A percentile compares a stretch with the other conserved stretches of the same genome.
Evolutionary conservation across 352 stramenopile species (phyloP).

Genomic region (Globisporangium irregulare): DNA sequence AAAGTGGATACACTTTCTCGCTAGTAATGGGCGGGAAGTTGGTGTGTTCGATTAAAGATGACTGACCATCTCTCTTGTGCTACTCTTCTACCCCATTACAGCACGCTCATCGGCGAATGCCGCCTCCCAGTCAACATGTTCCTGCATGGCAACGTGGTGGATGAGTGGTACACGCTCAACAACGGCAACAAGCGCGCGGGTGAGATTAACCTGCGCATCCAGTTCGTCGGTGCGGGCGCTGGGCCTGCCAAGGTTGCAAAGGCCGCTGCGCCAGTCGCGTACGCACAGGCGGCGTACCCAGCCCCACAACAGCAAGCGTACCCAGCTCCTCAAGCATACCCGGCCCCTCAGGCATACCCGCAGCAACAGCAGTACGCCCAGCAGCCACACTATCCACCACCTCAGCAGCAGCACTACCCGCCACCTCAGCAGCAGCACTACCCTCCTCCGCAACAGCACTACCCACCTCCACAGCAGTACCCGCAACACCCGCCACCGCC

Average conservation of each 20-base stretch:
- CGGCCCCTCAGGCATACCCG: background rate
- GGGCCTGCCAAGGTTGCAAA: background rate
- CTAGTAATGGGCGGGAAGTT: background rate
- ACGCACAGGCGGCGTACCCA: conserved; percentile 12
- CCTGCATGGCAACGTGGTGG: conserved; percentile 51
- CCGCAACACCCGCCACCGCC: background rate
- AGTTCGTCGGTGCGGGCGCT: conserved; percentile 32
- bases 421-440: conserved; percentile 21
- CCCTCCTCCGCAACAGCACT: conserved; percentile 25
- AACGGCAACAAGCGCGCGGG: conserved; percentile 53
- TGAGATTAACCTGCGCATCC: conserved; percentile 81
- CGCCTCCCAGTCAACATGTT: conserved; percentile 77
- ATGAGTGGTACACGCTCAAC: conserved; percentile 83
- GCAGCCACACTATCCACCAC: background rate
- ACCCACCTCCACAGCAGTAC: conserved; percentile 25
- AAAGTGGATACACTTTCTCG: background rate
- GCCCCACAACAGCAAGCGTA: background rate
- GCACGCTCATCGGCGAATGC: conserved; percentile 70
- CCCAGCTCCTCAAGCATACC: background rate
- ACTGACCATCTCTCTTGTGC: background rate
- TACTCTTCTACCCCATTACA: conserved; percentile 8
- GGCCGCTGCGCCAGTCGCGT: background rate
- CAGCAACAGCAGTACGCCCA: background rate
- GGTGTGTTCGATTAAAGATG: background rate
- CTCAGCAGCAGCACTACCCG: conserved; percentile 8